A percentile compares a stretch with the other conserved stretches of the same genome.
Evolutionary conservation across 352 stramenopile species (phyloP).

Genomic region (Phytophthora chlamydospora): DNA sequence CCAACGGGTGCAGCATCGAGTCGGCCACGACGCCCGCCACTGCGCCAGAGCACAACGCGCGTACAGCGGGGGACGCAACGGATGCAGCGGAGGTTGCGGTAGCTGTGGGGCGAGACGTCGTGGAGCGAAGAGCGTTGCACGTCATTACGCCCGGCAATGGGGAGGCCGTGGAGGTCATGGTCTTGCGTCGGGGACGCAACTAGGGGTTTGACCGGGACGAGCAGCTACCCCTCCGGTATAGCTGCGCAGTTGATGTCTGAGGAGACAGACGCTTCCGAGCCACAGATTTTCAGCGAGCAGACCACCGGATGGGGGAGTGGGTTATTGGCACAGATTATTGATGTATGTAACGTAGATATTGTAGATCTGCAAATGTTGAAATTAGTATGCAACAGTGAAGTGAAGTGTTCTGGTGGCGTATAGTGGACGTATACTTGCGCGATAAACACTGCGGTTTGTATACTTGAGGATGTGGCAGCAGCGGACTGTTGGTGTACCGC

Average conservation of each 20-base stretch:
- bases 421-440: too few species aligned
- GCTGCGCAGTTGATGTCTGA: neutral
- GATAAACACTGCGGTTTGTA: too few species aligned
- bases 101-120: slow-evolving; percentile 18
- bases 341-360: too few species aligned
- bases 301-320: too few species aligned
- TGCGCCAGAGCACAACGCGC: slow-evolving; percentile 71
- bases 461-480: too few species aligned
- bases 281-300: neutral
- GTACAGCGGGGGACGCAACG: slow-evolving; percentile 49
- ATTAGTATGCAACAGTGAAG: too few species aligned
- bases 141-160: slow-evolving; percentile 33
- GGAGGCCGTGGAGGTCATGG: slow-evolving; percentile 10
- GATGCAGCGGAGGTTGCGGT: slow-evolving; percentile 42
- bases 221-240: neutral
- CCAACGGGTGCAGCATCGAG: slow-evolving; percentile 77
- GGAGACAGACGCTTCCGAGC: neutral
- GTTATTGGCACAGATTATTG: too few species aligned
- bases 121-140: slow-evolving; percentile 36
- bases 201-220: neutral
- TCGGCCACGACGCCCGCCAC: slow-evolving; percentile 78
- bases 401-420: too few species aligned
- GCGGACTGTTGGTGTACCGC: too few species aligned
- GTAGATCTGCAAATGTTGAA: too few species aligned
- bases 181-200: slow-evolving; percentile 8